Evolutionary conservation across 1,284 basidiomycete species (phyloP).

Genomic region (Anthracocystis panici-leucophaei): DNA sequence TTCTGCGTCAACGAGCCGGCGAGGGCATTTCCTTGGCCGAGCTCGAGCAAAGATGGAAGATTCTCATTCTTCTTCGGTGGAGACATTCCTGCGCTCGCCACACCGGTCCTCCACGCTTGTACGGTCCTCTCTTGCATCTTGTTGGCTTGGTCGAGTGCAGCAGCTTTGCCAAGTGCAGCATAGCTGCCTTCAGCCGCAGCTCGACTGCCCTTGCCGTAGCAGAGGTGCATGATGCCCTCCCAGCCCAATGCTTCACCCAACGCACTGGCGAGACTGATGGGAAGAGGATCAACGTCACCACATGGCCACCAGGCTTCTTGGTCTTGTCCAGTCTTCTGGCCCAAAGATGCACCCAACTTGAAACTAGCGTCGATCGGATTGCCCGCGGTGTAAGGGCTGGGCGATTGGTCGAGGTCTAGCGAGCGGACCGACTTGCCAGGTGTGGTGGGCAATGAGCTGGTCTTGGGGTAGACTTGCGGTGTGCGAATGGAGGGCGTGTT

Average conservation of each 20-base stretch:
- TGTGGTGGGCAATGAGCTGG: conserved; percentile 26
- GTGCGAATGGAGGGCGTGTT: conserved; percentile 30
- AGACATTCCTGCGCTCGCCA: conserved; percentile 43
- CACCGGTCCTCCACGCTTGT: conserved; percentile 53
- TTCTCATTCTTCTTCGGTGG: conserved; percentile 20
- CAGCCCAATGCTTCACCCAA: conserved; percentile 63
- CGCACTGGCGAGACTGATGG: conserved; percentile 54
- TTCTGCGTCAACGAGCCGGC: conserved; percentile 20
- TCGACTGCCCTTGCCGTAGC: conserved; percentile 62
- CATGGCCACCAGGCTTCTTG: conserved; percentile 58
- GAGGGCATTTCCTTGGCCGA: conserved; percentile 12
- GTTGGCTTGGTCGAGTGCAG: conserved; percentile 51
- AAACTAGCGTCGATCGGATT: conserved; percentile 49
- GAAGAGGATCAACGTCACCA: conserved; percentile 59
- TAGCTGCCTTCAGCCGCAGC: conserved; percentile 44
- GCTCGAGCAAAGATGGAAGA: conserved; percentile 9
- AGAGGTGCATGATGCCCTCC: conserved; percentile 66
- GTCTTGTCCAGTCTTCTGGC: conserved; percentile 29
- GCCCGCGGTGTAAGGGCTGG: conserved; percentile 13
- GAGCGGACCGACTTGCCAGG: conserved; percentile 34
- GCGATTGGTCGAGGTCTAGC: conserved; percentile 43
- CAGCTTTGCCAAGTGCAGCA: conserved; percentile 57
- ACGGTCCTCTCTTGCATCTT: conserved; percentile 50
- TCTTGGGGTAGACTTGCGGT: conserved; percentile 36
- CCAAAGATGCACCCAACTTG: conserved; percentile 30